Evolutionary conservation across 805 yeast genomes (phyloP), one percentile per base, ranked within the genome.

Genomic region (Suhomyces sp.): DNA sequence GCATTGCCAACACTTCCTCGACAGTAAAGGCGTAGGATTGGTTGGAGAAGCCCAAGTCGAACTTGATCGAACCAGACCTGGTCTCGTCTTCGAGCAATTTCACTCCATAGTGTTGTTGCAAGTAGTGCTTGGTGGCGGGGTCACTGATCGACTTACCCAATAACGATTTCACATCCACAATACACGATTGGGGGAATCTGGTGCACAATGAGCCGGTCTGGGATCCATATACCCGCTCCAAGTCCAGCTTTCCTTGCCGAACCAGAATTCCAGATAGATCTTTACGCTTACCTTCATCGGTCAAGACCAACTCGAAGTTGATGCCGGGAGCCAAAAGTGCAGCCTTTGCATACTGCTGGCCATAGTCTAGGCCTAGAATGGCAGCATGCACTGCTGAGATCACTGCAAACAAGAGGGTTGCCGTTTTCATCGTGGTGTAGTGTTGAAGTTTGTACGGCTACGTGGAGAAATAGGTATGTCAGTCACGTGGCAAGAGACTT

Each of bases 201-300:
- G 91, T 78, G 52, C 88, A 84, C 36, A 86, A 73, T 0, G 88
- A 78, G 17, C 82, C 76, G 0, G 91, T 87, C n/a, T 85, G 79
- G 1, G 90, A 81, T 3, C 97, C 97, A 65, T 84, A 90, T 1
- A 83, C 72, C 60, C 98, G 79, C 63, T 88, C 93, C 13, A 87
- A 54, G 5, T 71, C 60, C 51, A 68, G 62, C 42, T 52, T 67
- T 6, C 48, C 36, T 17, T 23, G 19, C 49, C 84, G 80, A 55
- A 92, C 76, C 0, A 88, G 85, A 10, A 94, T 60, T 0, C 96
- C 97, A 4, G 92, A 80, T 4, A 85, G 75, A 62, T 93, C 98
- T 67, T 94, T 94, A 53, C 99, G 79, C 70, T 91, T 90, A 2
- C 97, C 87, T 62, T 94, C 98, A 24, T 90, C 86, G 4, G 97